A percentile compares a stretch with the other conserved stretches of the same genome.
These are phyloP conservation scores for Plasmopara muralis DNA, from an alignment of 352 stramenopile genomes.

Conservation along the genomic window DNA sequence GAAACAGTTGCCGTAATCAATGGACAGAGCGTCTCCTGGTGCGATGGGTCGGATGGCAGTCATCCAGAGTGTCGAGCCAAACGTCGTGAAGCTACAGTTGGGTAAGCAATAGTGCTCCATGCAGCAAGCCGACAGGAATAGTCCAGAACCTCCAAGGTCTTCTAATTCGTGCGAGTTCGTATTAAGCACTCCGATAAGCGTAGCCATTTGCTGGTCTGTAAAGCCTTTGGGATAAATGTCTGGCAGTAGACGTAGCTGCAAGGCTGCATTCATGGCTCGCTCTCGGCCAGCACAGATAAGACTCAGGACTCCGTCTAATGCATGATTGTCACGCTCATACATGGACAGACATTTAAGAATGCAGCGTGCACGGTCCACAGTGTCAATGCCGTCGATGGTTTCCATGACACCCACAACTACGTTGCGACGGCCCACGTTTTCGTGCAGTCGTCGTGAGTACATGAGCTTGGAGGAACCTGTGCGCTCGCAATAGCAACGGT, in stretches of 20 bases:
- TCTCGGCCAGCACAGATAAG: conserved; percentile 33
- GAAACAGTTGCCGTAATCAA: no score
- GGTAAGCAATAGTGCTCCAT: no score
- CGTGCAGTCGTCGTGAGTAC: conserved; percentile 38
- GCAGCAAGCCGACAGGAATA: no score
- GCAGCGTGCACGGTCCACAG: conserved; percentile 65
- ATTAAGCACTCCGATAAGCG: no score
- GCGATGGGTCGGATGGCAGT: no score
- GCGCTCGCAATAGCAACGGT: conserved; percentile 35
- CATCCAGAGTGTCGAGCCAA: no score
- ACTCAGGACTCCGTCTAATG: no score
- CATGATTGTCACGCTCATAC: no score
- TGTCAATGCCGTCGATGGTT: conserved; percentile 51
- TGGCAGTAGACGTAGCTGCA: conserved; percentile 36
- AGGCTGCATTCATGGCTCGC: conserved; percentile 31
- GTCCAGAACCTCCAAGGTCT: no score
- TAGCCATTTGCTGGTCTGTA: conserved; percentile 18
- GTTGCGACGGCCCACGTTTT: conserved; percentile 37
- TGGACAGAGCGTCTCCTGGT: no score
- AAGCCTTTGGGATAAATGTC: conserved; percentile 54
- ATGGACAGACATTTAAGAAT: conserved; percentile 9
- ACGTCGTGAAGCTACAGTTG: no score
- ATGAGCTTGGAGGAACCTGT: conserved; percentile 24
- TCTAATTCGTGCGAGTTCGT: no score
- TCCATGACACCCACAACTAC: conserved; percentile 52